phyloP scores from a whole-genome alignment of 108 stramenopile genomes.

The Fragilariopsis cylindrus region DNA sequence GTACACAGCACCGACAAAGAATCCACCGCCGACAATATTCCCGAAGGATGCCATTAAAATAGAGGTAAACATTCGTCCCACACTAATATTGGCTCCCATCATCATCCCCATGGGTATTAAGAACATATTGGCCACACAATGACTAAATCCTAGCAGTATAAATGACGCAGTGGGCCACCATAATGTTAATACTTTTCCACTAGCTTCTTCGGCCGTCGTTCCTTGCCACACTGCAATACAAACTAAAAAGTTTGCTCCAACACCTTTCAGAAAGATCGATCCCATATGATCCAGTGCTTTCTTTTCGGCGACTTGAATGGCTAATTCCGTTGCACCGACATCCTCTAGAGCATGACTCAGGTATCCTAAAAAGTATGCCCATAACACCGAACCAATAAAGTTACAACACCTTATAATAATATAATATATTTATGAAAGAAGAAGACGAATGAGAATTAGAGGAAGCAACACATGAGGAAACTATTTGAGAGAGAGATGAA shows the following conservation, averaged over 20 bases:
- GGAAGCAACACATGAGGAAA: too few species aligned
- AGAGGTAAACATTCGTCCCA: constrained; percentile 17
- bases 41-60: constrained; percentile 21
- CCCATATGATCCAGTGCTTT: constrained; percentile 32
- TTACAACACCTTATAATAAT: constrained; percentile 5
- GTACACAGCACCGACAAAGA: constrained; percentile 37
- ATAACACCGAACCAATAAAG: constrained; percentile 38
- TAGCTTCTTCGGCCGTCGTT: constrained; percentile 41
- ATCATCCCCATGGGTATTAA: constrained; percentile 73
- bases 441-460: too few species aligned
- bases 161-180: constrained; percentile 55
- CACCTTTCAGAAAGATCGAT: constrained; percentile 42
- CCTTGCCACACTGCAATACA: constrained; percentile 51
- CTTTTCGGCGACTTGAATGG: constrained; percentile 33
- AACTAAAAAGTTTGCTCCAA: constrained; percentile 51
- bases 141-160: constrained; percentile 53
- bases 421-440: too few species aligned
- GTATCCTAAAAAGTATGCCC: constrained; percentile 38
- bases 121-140: constrained; percentile 79
- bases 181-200: constrained; percentile 44
- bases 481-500: too few species aligned
- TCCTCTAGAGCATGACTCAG: constrained; percentile 36
- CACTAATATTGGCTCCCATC: constrained; percentile 25
- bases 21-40: constrained; percentile 37
- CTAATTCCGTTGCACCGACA: constrained; percentile 22